phyloP scores from a whole-genome alignment of 2,329 filamentous ascomycete genomes.

The Colletotrichum brevisporum region DNA sequence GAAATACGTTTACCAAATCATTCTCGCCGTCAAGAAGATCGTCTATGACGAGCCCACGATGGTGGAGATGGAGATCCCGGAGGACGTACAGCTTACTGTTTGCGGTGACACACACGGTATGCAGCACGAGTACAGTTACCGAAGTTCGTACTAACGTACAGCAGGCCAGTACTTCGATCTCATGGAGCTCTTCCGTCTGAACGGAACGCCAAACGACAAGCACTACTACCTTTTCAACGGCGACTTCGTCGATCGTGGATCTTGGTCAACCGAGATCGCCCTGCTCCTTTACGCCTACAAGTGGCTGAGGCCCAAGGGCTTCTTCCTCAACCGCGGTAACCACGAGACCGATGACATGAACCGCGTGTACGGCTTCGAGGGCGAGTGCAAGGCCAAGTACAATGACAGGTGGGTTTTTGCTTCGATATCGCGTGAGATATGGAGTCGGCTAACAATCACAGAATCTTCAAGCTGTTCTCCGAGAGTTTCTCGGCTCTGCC shows the following conservation, averaged over 20 bases:
- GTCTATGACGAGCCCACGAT: slow-evolving; percentile 95
- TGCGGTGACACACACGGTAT: slow-evolving; percentile 97
- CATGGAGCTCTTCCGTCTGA: slow-evolving; percentile 94
- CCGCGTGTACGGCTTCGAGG: slow-evolving; percentile 97
- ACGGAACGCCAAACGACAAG: slow-evolving; percentile 86
- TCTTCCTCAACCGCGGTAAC: slow-evolving; percentile 98
- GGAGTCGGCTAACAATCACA: slow-evolving; percentile 47
- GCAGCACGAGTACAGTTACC: not conserved
- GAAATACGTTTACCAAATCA: slow-evolving; percentile 98
- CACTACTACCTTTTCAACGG: slow-evolving; percentile 98
- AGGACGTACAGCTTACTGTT: slow-evolving; percentile 87
- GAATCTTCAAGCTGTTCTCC: slow-evolving; percentile 96
- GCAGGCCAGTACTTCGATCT: slow-evolving; percentile 98
- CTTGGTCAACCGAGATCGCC: slow-evolving; percentile 98
- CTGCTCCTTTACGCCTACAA: slow-evolving; percentile 96
- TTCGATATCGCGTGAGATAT: not conserved
- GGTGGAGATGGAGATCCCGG: slow-evolving; percentile 89
- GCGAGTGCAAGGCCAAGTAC: slow-evolving; percentile 98
- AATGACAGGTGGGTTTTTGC: slow-evolving; percentile 74
- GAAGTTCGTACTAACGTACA: slow-evolving; percentile 42
- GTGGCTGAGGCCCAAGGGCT: slow-evolving; percentile 87
- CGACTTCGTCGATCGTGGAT: slow-evolving; percentile 97
- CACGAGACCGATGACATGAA: slow-evolving; percentile 99
- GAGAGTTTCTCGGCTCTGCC: slow-evolving; percentile 97
- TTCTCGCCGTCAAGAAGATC: slow-evolving; percentile 89